A percentile compares a stretch with the other conserved stretches of the same genome.
Evolutionary conservation across 768 basidiomycete species (phyloP).

Genomic region (Boletus sp.): DNA sequence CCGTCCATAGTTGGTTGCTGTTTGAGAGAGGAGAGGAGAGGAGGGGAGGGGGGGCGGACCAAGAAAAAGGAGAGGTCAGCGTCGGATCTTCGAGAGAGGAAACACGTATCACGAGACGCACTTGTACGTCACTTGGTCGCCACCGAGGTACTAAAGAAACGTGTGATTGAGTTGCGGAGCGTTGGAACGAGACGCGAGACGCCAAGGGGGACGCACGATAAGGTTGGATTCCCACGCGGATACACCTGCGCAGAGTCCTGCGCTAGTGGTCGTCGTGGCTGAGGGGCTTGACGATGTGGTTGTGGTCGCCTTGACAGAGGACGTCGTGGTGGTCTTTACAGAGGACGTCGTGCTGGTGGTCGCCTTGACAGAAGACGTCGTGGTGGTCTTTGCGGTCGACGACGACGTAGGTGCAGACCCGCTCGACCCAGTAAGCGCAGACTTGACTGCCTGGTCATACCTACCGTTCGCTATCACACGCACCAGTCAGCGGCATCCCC

Average conservation of each 20-base stretch:
- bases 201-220: conserved; percentile 32
- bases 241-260: conserved; percentile 39
- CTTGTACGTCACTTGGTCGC: conserved; percentile 40
- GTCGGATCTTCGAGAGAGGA: too few species aligned
- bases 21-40: neutral
- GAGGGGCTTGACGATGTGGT: neutral
- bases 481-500: neutral
- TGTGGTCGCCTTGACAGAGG: conserved; percentile 5
- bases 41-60: too few species aligned
- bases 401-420: conserved; percentile 1
- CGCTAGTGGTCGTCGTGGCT: conserved; percentile 9
- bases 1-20: conserved; percentile 10
- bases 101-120: conserved; percentile 17
- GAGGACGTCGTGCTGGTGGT: conserved; percentile 3
- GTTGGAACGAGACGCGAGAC: too few species aligned
- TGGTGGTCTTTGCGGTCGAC: neutral
- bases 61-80: too few species aligned
- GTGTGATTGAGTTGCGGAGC: neutral
- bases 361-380: neutral
- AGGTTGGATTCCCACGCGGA: conserved; percentile 37
- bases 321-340: neutral
- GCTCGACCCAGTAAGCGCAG: conserved; percentile 30
- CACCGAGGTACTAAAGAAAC: conserved; percentile 41
- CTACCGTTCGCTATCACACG: conserved; percentile 37
- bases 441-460: conserved; percentile 42